Base-by-base conservation (phyloP, 2,329 filamentous ascomycete genomes). In the Davidsoniella virescens region DNA sequence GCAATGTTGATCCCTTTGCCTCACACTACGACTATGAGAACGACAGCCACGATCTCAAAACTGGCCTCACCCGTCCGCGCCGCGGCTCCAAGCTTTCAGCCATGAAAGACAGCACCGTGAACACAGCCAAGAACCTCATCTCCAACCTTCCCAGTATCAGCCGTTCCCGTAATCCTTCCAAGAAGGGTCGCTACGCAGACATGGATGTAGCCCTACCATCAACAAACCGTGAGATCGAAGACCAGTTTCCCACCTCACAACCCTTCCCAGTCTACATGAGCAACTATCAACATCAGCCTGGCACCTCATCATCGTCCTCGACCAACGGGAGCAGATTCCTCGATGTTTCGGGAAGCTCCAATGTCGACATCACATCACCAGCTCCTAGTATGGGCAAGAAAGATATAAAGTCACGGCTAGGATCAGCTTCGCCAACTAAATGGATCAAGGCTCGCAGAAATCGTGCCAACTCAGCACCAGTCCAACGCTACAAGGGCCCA, bases 41-140 rank as follows among this genome's bases (percentile, higher is more conserved):
- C 26, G 47, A 44, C 14, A 42, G 23, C 43, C 42, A 46, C 56
- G 70, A 80, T 39, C 79, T 79, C 45, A 88, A 90, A 49, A 58
- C 80, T 39, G 76, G 79, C 44, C 82, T 95, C 59, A 84, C 79
- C 63, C 77, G 80, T 23, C 73, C 96, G 36, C 85, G 94, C 64
- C 76, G 71, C 59, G 87, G 87, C 0, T 85, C 87, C 1, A 88
- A 84, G 63, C 70, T 73, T 29, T 80, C 86, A 49, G 85, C 95
- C 60, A 69, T 92, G 52, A 71, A 49, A 37, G 46, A 43, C 10
- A 44, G 39, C 33, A 52, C 50, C 10, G 50, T 52, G 17, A 44
- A 39, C 36, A 48, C 45, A 9, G 50, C 50, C 50, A 52, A 52
- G 29, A 49, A 18, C 40, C 41, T 52, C 40, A 45, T 52, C 29